These are phyloP conservation scores for Lenzites betulinus DNA, from an alignment of 768 basidiomycete species.

Conservation along the genomic window DNA sequence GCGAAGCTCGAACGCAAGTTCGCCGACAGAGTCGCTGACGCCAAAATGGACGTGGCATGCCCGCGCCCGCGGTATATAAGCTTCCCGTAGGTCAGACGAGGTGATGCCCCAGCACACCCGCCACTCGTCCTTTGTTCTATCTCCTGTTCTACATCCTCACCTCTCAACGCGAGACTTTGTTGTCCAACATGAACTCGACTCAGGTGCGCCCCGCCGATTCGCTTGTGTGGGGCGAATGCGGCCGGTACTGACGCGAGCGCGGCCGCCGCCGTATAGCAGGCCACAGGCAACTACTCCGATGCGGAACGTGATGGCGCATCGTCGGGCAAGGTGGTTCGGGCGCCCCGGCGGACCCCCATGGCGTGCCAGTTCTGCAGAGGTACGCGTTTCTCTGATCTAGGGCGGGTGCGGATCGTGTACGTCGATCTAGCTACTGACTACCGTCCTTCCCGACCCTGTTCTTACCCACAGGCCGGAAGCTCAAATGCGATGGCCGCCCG, in stretches of 20 bases:
- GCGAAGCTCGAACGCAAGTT: background rate
- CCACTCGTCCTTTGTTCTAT: background rate
- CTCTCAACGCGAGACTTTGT: background rate
- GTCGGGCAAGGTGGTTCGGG: constrained; percentile 13
- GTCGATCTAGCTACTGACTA: constrained; percentile 1
- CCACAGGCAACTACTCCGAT: constrained; percentile 13
- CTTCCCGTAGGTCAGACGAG: constrained; percentile 1
- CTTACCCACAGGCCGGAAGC: constrained; percentile 53
- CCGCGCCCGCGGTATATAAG: constrained; percentile 8
- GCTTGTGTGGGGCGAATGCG: background rate
- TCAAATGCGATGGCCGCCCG: constrained; percentile 74
- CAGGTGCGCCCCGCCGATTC: constrained; percentile 6
- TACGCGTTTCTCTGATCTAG: constrained; percentile 23
- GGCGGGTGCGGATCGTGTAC: background rate
- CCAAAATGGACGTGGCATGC: constrained; percentile 7
- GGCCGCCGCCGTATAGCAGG: background rate
- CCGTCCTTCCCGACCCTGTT: background rate
- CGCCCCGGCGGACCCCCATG: constrained; percentile 58
- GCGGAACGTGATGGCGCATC: constrained; percentile 18
- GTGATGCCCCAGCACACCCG: constrained; percentile 2
- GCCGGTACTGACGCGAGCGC: background rate
- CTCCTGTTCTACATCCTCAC: constrained; percentile 1
- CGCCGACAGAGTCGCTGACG: constrained; percentile 16
- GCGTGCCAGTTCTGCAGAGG: constrained; percentile 77
- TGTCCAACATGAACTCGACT: constrained; percentile 17